Evolutionary conservation across 2,329 filamentous ascomycete species (phyloP).

Genomic region (Colletotrichum higginsianum): DNA sequence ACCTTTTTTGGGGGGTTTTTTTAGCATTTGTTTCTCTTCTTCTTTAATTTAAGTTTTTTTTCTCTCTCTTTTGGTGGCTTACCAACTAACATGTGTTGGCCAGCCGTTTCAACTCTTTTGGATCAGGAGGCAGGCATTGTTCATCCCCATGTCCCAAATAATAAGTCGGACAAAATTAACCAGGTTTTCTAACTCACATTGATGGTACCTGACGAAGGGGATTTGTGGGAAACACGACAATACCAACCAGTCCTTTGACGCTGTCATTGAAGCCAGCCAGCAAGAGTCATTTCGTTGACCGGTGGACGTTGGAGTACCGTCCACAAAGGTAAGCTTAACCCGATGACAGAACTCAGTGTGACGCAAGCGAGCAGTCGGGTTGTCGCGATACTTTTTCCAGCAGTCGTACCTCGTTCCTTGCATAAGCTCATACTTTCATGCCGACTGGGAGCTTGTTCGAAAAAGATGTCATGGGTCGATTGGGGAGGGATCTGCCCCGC

Average conservation of each 20-base stretch:
- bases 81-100: too few species aligned
- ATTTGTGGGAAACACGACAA: too few species aligned
- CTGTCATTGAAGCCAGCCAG: background rate
- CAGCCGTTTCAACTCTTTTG: background rate
- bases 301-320: background rate
- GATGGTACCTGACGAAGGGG: too few species aligned
- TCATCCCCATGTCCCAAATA: too few species aligned
- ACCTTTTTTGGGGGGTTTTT: too few species aligned
- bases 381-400: background rate
- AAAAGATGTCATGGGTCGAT: conserved; percentile 13
- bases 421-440: conserved; percentile 20
- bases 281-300: too few species aligned
- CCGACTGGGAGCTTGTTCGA: conserved; percentile 18
- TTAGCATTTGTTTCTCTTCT: too few species aligned
- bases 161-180: too few species aligned
- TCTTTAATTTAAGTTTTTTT: background rate
- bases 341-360: conserved; percentile 36
- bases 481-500: background rate
- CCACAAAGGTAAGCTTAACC: conserved; percentile 24
- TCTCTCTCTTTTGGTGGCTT: too few species aligned
- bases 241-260: too few species aligned
- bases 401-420: background rate
- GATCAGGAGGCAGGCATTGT: too few species aligned
- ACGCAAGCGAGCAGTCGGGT: conserved; percentile 14
- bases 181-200: too few species aligned